Base-by-base conservation (phyloP, 2,329 filamentous ascomycete species). In the Fusarium odoratissimum region DNA sequence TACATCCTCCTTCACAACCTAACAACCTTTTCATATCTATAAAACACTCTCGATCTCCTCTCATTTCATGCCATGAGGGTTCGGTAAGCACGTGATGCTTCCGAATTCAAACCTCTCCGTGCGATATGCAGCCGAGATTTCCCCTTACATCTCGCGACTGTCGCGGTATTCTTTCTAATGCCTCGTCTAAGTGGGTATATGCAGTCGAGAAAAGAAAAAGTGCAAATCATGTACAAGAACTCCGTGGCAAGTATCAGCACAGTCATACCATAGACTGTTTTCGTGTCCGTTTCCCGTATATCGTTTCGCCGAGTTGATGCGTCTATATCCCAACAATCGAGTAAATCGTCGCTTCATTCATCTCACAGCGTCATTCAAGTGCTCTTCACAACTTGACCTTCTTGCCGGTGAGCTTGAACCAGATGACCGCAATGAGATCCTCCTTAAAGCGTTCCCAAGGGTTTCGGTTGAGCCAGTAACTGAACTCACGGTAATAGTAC, bases 401-500 rank as follows among this genome's bases (percentile, higher is more conserved):
- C 69, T 88, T 83, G 35, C 90, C 90, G 1, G 89, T 91, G 49
- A 92, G 77, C 82, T 91, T 91, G 80, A 85, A 89, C 89, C 89
- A 91, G 64, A 89, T 80, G 49, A 87, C 83, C 35, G 89, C 89
- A 21, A 92, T 77, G 23, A 91, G 79, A 71, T 92, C 90, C 79
- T 92, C 90, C 85, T 92, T 92, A 83, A 92, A 92, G 31, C 84
- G 84, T 84, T 97, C 93, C 94, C 94, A 98, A 61, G 84, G 87
- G 56, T 90, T 93, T 57, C 94, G 90, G 85, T 98, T 98, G 70
- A 98, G 88, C 82, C 91, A 91, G 81, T 97, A 95, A 85, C 94
- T 97, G 79, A 97, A 88, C 81, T 97, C 91, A 58, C 95, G 93
- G 84, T 95, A 99, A 81, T 93, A 92, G 84, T 97, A 97, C 91